These are phyloP conservation scores for Euphrasia confusa DNA, from an alignment of 257 asterid genomes.

Conservation along the genomic window DNA sequence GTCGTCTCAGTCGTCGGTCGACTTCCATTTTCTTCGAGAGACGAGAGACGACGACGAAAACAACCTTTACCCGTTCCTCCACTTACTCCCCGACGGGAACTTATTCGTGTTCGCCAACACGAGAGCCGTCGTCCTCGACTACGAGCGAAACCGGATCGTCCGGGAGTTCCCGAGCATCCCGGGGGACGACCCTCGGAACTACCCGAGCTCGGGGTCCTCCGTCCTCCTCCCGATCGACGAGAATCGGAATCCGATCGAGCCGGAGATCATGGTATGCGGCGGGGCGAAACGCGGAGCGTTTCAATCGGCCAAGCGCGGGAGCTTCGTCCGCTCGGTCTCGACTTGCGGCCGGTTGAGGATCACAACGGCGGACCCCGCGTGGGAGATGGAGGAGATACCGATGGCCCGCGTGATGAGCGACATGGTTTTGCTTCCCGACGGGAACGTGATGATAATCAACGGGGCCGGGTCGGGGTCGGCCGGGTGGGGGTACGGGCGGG, in stretches of 20 bases:
- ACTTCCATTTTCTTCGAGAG: conserved; percentile 43
- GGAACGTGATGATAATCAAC: conserved; percentile 48
- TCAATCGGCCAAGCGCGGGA: conserved; percentile 21
- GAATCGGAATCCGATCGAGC: conserved; percentile 19
- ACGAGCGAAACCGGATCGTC: conserved; percentile 30
- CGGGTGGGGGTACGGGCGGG: conserved; percentile 48
- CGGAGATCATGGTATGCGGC: conserved; percentile 65
- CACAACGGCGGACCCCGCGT: conserved; percentile 27
- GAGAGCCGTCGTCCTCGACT: conserved; percentile 43
- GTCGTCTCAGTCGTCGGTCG: not conserved
- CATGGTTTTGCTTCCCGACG: conserved; percentile 56
- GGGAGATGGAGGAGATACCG: conserved; percentile 67
- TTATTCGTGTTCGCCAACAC: conserved; percentile 57
- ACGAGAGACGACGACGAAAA: conserved; percentile 51
- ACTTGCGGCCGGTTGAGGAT: conserved; percentile 53
- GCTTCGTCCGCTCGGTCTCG: conserved; percentile 36
- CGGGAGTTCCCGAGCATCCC: conserved; percentile 42
- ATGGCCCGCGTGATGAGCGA: conserved; percentile 66
- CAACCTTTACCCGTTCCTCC: conserved; percentile 64
- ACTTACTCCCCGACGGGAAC: conserved; percentile 62
- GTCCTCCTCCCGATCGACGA: conserved; percentile 57
- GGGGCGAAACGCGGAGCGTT: conserved; percentile 44
- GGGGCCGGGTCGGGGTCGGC: conserved; percentile 62
- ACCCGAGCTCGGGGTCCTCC: conserved; percentile 72
- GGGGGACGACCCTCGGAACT: conserved; percentile 52